Base-by-base conservation (phyloP, 169 alveolate genomes). In the Nephromyces sp. region DNA sequence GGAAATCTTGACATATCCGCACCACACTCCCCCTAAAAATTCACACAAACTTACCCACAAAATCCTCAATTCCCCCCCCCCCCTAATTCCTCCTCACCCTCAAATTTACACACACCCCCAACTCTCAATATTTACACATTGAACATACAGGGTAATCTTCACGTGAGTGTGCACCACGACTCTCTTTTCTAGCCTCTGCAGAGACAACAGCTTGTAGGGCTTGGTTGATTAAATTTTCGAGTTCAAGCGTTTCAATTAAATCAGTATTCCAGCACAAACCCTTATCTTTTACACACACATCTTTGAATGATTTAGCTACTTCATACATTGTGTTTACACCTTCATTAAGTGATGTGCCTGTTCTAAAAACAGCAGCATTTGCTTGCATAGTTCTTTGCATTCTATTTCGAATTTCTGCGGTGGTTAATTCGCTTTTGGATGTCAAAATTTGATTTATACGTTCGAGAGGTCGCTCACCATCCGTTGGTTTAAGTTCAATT, bases 111-210 rank as follows among this genome's bases (percentile, higher is more conserved):
- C n/a, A n/a, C n/a, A n/a, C n/a, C n/a, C n/a, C n/a, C n/a, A n/a
- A n/a, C n/a, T n/a, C n/a, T n/a, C n/a, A n/a, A n/a, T n/a, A n/a
- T n/a, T n/a, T n/a, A n/a, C n/a, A n/a, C n/a, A n/a, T n/a, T n/a
- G n/a, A 3, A 22, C 81, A 63, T 0, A 61, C 81, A 31, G 82
- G 93, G 88, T 70, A 95, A 84, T 94, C 98, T 70, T 96, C 99
- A 72, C 98, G 91, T n/a, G 98, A 96, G 78, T 96, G 99, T 21
- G 99, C 98, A 0, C 99, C 98, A 75, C 99, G 84, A 30, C 97
- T 90, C 82, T 96, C 98, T 84, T 90, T 90, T 77, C 99, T 89
- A 29, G 92, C 90, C 68, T 88, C 95, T 6, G 98, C 99, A 24
- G 95, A 87, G 63, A 82, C 77, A 28, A 96, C 92, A 24, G 97